Evolutionary conservation across 345 rosid genomes (phyloP).

Genomic region (Erucastrum elatum): DNA sequence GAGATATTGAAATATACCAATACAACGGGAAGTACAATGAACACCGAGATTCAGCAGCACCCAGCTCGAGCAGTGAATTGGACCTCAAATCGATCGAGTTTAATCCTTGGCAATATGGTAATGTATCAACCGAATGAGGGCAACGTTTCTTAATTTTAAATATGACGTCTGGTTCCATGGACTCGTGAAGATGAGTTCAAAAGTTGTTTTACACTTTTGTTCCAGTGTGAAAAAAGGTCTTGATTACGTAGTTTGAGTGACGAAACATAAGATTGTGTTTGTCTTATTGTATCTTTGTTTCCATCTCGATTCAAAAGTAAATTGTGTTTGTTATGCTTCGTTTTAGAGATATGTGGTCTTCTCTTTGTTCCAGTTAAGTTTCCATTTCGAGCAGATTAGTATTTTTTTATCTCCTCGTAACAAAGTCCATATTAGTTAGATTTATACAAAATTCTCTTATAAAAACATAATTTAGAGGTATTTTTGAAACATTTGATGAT

Average conservation of each 20-base stretch:
- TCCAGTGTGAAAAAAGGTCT: background rate
- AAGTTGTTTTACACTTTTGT: slow-evolving; percentile 24
- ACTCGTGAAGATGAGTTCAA: slow-evolving; percentile 10
- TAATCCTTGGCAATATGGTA: slow-evolving; percentile 76
- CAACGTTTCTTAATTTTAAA: background rate
- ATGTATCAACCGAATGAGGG: slow-evolving; percentile 56
- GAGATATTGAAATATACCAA: slow-evolving; percentile 64
- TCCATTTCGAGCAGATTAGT: background rate
- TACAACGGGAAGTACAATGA: slow-evolving; percentile 66
- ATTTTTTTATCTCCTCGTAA: background rate
- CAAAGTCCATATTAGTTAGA: background rate
- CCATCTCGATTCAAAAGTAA: background rate
- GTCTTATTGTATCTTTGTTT: background rate
- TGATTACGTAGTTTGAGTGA: background rate
- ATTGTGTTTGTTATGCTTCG: background rate
- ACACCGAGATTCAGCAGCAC: slow-evolving; percentile 46
- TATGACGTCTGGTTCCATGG: slow-evolving; percentile 11
- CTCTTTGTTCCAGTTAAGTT: background rate
- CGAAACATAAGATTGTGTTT: background rate
- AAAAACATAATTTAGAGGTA: background rate
- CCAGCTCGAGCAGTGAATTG: slow-evolving; percentile 43
- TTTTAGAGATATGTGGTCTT: background rate
- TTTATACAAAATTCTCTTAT: background rate
- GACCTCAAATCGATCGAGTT: slow-evolving; percentile 54
- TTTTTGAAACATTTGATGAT: background rate